Evolutionary conservation across 345 rosid species (phyloP), one percentile per base, ranked within the genome.

Genomic region (Ceriops zippeliana): DNA sequence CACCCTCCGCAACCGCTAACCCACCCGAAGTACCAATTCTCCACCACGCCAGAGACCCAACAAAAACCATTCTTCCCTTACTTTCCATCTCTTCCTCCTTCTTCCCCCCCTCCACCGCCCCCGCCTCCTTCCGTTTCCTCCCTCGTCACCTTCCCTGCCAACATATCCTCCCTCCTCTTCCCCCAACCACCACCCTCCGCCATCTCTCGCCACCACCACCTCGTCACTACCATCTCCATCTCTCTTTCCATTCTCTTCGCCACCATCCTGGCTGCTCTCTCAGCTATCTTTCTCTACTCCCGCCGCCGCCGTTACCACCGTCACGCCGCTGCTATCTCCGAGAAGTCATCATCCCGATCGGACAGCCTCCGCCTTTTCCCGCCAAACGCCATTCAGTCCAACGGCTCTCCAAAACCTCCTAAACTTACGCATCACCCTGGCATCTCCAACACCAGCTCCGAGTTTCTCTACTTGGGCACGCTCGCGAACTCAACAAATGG

Each of bases 381-480:
- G 54, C 82, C 90, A 13, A 76, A 80, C 79, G 80, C 82, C 10
- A 69, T 87, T 66, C 86, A 90, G 11, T 86, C 98, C 2, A 93
- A 87, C 35, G 84, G 82, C 60, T 64, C 76, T 60, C 83, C 27
- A 62, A 80, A 6, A 52, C 77, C 66, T 56, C 75, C 70, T 49
- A 70, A 62, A 8, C 61, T 70, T 5, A 67, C 71, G 2, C 70
- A n/a, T 11, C 73, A 66, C 21, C 77, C 78, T 0, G 79, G 75
- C 1, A 72, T 76, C 0, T 68, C 83, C 17, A 75, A 72, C 75
- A 76, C 85, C 9, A 85, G 87, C 74, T 86, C 97, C 0, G 96
- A 95, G 84, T 95, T 92, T 65, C 92, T 90, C 58, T 90, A 96
- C 76, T 71, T 96, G 60, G 97, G 99, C 6, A 96, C 97, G 19